Percentiles rank a stretch among this genome's conserved stretches.
These are phyloP conservation scores for Globisporangium orthogonon DNA, from an alignment of 352 stramenopile genomes.

Conservation along the genomic window DNA sequence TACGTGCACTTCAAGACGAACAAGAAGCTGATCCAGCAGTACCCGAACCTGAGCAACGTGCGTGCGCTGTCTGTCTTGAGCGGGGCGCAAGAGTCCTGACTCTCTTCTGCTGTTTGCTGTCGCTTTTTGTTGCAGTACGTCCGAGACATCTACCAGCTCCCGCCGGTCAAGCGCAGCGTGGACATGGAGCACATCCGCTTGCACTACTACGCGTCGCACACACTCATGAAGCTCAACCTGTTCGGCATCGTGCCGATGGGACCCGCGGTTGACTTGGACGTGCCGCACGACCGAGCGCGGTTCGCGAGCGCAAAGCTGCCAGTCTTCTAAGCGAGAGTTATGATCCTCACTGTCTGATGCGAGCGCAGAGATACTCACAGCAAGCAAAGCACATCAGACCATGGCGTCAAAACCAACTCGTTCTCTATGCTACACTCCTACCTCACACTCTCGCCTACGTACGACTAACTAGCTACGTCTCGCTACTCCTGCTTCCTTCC, in stretches of 20 bases:
- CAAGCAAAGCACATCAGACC: no score
- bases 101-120: background rate
- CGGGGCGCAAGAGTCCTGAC: background rate
- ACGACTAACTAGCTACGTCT: no score
- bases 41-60: slow-evolving; percentile 82
- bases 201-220: slow-evolving; percentile 96
- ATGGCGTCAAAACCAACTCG: no score
- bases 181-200: slow-evolving; percentile 96
- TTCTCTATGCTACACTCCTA: no score
- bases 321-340: slow-evolving; percentile 3
- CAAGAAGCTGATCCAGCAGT: slow-evolving; percentile 85
- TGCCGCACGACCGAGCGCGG: slow-evolving; percentile 60
- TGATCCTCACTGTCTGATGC: no score
- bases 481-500: no score
- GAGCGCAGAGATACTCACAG: no score
- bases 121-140: slow-evolving; percentile 34
- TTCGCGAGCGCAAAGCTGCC: slow-evolving; percentile 33
- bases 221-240: slow-evolving; percentile 78
- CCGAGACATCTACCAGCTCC: slow-evolving; percentile 91
- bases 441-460: no score
- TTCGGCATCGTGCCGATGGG: slow-evolving; percentile 91
- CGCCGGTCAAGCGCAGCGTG: slow-evolving; percentile 80
- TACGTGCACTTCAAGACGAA: slow-evolving; percentile 88
- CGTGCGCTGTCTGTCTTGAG: slow-evolving; percentile 6
- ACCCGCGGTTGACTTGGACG: slow-evolving; percentile 37